Base-by-base conservation (phyloP, 371 early-diverging fungal species). In the Mucor saturninus region DNA sequence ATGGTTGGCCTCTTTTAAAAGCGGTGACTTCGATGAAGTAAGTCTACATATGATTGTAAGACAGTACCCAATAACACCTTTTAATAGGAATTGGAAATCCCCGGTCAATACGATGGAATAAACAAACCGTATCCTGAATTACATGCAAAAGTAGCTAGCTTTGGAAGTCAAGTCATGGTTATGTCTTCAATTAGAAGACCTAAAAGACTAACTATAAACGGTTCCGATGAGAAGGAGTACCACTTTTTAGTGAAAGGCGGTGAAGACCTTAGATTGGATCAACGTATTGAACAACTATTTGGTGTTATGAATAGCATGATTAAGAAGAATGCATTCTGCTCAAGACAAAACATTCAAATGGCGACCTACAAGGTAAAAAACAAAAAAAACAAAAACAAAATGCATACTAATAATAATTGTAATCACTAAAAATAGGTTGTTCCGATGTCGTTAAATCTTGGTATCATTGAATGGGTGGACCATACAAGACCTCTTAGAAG, bases 191-290 rank as follows among this genome's bases (percentile, higher is more conserved):
- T 92, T 42, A 76, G 93, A 51, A 83, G 84, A 53, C 93, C 93
- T 5, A 93, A 92, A 63, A 72, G 88, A 21, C 59, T 92, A 21
- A 76, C 71, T n/a, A 86, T 91, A 26, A 74, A 89, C 55, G 93
- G 91, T 1, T 79, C 84, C 11, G 92, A 93, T 57, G 92, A 88
- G 58, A 77, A 79, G 35, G 86, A 87, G 32, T 81, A 92, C 42
- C 62, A 77, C 11, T 92, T 89, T 71, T 78, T 93, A 21, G 89
- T 92, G 30, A 93, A 93, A 86, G 92, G 91, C 14, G 93, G 93
- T 5, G 93, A 93, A 64, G 93, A 93, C 69, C 71, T 93, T 40
- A 81, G 93, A 5, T 63, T 91, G 4, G 93, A 93, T 74, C 91
- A 93, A 64, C 81, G 93, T 56, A 84, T 93, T 28, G 80, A 93